Conservation (phyloP, 495 filamentous ascomycete species). For the Collariella sp. region DNA sequence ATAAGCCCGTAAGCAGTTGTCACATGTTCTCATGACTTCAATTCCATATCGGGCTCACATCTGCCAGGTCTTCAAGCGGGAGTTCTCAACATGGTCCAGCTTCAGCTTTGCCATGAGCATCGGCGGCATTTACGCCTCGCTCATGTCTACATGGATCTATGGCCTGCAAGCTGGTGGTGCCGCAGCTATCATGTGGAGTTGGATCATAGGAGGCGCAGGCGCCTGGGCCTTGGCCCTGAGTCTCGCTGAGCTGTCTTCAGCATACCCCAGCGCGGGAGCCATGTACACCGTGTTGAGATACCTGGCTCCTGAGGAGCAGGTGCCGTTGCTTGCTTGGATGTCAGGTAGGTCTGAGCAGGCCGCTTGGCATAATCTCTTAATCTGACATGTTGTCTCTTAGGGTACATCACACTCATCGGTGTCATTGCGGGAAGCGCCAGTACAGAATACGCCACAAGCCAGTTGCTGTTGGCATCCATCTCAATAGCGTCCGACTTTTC, state of each 20-base stretch:
- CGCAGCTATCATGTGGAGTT: constrained; percentile 55
- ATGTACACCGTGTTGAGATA: constrained; percentile 45
- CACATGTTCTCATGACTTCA: neutral
- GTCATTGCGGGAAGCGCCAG: constrained; percentile 57
- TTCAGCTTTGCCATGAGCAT: constrained; percentile 60
- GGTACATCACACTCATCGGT: constrained; percentile 62
- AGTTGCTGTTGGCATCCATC: constrained; percentile 59
- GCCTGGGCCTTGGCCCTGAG: constrained; percentile 55
- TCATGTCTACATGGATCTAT: constrained; percentile 54
- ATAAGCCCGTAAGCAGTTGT: constrained; percentile 22
- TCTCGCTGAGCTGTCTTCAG: constrained; percentile 50
- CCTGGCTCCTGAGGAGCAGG: constrained; percentile 33
- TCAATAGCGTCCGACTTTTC: constrained; percentile 51
- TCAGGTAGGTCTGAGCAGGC: constrained; percentile 16
- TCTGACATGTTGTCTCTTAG: constrained; percentile 17
- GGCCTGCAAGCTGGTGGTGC: constrained; percentile 52
- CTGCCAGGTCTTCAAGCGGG: constrained; percentile 50
- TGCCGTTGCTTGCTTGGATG: constrained; percentile 43
- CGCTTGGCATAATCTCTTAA: neutral
- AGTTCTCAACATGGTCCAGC: constrained; percentile 53
- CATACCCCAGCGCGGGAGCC: constrained; percentile 49
- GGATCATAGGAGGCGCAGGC: constrained; percentile 54
- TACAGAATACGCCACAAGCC: constrained; percentile 57
- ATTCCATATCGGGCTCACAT: neutral
- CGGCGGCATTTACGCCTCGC: constrained; percentile 50